These are phyloP conservation scores for Paspalum vaginatum DNA, from an alignment of 176 grass and related monocot species.

Conservation along the genomic window DNA sequence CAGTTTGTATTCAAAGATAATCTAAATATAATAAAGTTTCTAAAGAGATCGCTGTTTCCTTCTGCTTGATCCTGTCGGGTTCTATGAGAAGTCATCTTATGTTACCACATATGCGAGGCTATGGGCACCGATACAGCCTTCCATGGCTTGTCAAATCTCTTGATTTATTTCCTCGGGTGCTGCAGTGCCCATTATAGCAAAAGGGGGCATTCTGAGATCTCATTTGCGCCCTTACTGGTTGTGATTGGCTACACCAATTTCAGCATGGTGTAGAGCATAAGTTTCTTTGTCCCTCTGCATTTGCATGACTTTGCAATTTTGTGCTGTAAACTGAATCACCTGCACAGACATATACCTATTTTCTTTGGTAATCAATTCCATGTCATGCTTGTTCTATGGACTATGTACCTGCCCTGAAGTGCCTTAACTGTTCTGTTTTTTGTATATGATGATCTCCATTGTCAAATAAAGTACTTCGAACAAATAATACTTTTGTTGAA, in stretches of 20 bases:
- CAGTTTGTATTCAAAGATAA: neutral
- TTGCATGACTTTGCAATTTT: neutral
- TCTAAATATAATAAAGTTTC: neutral
- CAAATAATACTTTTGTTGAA: neutral
- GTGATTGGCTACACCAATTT: neutral
- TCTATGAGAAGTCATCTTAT: neutral
- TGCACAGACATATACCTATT: neutral
- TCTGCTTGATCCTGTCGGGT: neutral
- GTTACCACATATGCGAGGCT: neutral
- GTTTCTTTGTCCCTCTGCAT: neutral
- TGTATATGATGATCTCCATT: neutral
- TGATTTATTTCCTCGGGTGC: neutral
- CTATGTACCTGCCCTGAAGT: neutral
- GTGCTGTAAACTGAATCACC: neutral
- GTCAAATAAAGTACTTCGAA: neutral
- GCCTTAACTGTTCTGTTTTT: neutral
- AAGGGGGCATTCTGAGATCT: neutral
- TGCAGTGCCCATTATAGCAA: neutral
- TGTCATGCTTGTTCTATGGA: neutral
- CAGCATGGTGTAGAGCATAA: neutral
- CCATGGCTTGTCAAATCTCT: neutral
- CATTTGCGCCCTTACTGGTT: neutral
- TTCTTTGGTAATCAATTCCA: neutral
- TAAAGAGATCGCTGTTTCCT: neutral
- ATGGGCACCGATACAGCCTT: neutral